A percentile compares a stretch with the other conserved stretches of the same genome.
Evolutionary conservation across 2,329 filamentous ascomycete species (phyloP).

Genomic region (Colletotrichum viniferum): DNA sequence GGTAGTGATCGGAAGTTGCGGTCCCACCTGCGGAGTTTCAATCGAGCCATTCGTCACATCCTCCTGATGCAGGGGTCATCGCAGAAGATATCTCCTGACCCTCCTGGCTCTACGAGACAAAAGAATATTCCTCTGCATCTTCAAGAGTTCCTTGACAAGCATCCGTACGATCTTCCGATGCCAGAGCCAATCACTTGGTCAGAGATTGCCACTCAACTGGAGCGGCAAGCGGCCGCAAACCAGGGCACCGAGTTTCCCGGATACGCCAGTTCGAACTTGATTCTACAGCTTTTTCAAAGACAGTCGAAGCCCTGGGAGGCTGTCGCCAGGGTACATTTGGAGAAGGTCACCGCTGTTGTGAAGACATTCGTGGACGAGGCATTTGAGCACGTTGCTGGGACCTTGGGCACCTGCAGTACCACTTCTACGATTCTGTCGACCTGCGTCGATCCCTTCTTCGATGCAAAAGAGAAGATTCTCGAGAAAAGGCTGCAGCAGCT

Average conservation of each 20-base stretch:
- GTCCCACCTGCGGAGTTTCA: constrained; percentile 33
- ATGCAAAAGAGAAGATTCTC: constrained; percentile 31
- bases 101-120: neutral
- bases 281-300: constrained; percentile 41
- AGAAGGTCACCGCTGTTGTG: constrained; percentile 28
- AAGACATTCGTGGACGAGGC: constrained; percentile 42
- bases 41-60: constrained; percentile 31
- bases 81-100: constrained; percentile 8
- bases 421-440: constrained; percentile 27
- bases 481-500: constrained; percentile 43
- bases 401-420: constrained; percentile 14
- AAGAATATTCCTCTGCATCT: constrained; percentile 30
- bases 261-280: constrained; percentile 38
- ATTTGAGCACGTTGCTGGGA: constrained; percentile 25
- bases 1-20: constrained; percentile 29
- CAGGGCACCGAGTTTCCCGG: constrained; percentile 46
- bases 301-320: constrained; percentile 42
- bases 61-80: constrained; percentile 28
- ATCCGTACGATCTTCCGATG: constrained; percentile 30
- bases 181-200: constrained; percentile 26
- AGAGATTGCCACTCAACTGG: constrained; percentile 30
- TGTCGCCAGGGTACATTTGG: constrained; percentile 41
- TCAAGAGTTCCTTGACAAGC: constrained; percentile 26
- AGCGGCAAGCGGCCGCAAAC: constrained; percentile 36
- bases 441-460: constrained; percentile 35